Evolutionary conservation across 2,329 filamentous ascomycete genomes (phyloP).

Genomic region (Rachicladosporium sp.): DNA sequence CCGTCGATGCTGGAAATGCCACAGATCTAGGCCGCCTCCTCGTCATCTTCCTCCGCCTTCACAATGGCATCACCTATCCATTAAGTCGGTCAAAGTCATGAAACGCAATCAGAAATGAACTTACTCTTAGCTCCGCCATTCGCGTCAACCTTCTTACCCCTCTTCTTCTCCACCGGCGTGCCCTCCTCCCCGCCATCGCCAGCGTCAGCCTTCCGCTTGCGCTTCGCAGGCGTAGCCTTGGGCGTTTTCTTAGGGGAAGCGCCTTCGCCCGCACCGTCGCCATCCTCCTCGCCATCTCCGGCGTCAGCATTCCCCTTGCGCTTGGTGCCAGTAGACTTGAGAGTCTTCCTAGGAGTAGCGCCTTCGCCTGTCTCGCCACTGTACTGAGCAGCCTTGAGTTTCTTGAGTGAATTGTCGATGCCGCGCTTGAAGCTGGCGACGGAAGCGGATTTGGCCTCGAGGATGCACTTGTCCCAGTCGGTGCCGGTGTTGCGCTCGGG

Average conservation of each 20-base stretch:
- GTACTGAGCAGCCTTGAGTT: slow-evolving; percentile 14
- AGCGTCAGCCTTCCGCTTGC: slow-evolving; percentile 2
- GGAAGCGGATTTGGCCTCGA: slow-evolving; percentile 16
- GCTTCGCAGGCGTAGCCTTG: neutral
- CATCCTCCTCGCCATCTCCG: slow-evolving; percentile 5
- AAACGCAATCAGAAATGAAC: neutral
- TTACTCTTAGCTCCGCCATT: neutral
- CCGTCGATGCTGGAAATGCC: no score
- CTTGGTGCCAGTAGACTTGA: slow-evolving; percentile 6
- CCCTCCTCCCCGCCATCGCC: slow-evolving; percentile 1
- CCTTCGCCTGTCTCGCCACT: slow-evolving; percentile 8
- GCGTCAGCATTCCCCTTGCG: slow-evolving; percentile 8
- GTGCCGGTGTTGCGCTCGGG: slow-evolving; percentile 8
- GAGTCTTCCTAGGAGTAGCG: neutral
- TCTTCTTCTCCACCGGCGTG: slow-evolving; percentile 2
- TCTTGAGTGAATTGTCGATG: slow-evolving; percentile 15
- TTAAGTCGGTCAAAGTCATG: neutral
- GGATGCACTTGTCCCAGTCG: slow-evolving; percentile 19
- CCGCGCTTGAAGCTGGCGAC: slow-evolving; percentile 15
- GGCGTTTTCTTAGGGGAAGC: neutral
- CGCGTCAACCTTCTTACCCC: slow-evolving; percentile 1
- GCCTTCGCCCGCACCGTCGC: neutral
- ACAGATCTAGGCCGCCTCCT: no score
- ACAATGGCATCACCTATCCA: neutral
- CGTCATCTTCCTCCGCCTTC: slow-evolving; percentile 1